Percentiles rank a stretch among this genome's conserved stretches.
Conservation (phyloP, 2,329 filamentous ascomycete genomes). For the Lasiodiplodia gonubiensis region DNA sequence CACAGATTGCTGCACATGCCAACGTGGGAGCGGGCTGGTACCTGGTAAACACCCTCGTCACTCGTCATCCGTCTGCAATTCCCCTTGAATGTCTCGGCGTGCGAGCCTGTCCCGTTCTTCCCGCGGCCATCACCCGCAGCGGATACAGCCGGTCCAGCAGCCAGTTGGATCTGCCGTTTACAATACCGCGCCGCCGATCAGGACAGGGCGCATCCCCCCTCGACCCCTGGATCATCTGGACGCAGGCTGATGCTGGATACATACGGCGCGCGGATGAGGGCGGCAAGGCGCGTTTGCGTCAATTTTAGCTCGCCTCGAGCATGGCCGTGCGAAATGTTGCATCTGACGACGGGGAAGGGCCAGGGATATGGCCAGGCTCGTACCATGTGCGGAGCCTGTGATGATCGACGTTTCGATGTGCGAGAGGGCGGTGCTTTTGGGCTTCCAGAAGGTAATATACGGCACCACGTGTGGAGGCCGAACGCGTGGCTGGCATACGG, state of each 20-base stretch:
- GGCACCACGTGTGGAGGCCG: not conserved
- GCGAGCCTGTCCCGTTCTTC: constrained; percentile 14
- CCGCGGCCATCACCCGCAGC: constrained; percentile 23
- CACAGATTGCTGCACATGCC: constrained; percentile 12
- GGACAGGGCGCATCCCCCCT: constrained; percentile 10
- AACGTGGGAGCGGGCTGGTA: constrained; percentile 24
- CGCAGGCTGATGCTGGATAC: not conserved
- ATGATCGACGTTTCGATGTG: constrained; percentile 12
- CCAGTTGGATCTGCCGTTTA: constrained; percentile 13
- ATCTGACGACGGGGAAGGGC: constrained; percentile 18
- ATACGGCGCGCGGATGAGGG: constrained; percentile 1
- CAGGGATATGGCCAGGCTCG: constrained; percentile 13
- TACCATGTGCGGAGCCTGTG: constrained; percentile 1
- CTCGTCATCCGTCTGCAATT: constrained; percentile 21
- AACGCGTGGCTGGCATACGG: not conserved
- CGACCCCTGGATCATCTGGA: not conserved
- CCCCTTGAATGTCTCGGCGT: constrained; percentile 15
- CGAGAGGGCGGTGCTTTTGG: not conserved
- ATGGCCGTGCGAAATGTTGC: constrained; percentile 13
- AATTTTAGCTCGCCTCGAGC: constrained; percentile 13
- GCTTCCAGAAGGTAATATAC: constrained; percentile 8
- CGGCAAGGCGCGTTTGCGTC: constrained; percentile 15
- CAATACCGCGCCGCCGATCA: constrained; percentile 23
- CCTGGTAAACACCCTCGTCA: constrained; percentile 17
- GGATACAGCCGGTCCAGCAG: constrained; percentile 18